phyloP scores from a whole-genome alignment of 2,329 filamentous ascomycete genomes.

The Clonostachys byssicola region DNA sequence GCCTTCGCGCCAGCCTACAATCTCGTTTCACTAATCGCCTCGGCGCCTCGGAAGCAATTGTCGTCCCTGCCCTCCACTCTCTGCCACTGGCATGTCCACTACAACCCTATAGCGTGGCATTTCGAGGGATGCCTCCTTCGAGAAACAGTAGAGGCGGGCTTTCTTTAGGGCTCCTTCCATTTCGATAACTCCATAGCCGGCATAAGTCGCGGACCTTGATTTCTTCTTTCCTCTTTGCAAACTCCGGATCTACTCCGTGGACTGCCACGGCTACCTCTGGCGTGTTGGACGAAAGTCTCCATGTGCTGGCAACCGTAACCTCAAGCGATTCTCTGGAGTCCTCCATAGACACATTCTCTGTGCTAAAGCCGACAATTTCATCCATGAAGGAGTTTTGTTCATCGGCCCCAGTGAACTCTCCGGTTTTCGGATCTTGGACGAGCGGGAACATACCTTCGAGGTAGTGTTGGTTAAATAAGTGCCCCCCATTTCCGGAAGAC shows the following conservation, averaged over 20 bases:
- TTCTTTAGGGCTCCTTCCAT: conserved; percentile 49
- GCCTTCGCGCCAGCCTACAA: no score
- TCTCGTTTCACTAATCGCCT: no score
- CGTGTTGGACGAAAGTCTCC: conserved; percentile 27
- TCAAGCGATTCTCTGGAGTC: conserved; percentile 42
- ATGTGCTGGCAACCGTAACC: conserved; percentile 37
- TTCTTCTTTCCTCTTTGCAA: conserved; percentile 15
- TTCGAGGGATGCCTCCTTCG: conserved; percentile 30
- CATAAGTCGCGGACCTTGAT: conserved; percentile 57
- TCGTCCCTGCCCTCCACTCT: no score
- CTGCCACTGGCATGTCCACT: background rate
- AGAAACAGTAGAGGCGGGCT: conserved; percentile 24
- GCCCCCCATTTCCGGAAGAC: conserved; percentile 43
- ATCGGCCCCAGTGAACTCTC: conserved; percentile 33
- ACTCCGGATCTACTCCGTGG: conserved; percentile 20
- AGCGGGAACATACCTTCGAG: conserved; percentile 59
- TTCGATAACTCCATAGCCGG: conserved; percentile 59
- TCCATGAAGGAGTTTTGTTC: conserved; percentile 59
- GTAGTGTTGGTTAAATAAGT: conserved; percentile 59
- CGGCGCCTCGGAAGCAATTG: no score
- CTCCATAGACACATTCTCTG: conserved; percentile 34
- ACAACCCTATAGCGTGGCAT: conserved; percentile 26
- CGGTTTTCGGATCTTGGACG: conserved; percentile 31
- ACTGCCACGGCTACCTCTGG: conserved; percentile 29
- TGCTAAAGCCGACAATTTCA: conserved; percentile 42